Conservation (phyloP, 176 grass and related monocot species). For the Melocanna baccifera region DNA sequence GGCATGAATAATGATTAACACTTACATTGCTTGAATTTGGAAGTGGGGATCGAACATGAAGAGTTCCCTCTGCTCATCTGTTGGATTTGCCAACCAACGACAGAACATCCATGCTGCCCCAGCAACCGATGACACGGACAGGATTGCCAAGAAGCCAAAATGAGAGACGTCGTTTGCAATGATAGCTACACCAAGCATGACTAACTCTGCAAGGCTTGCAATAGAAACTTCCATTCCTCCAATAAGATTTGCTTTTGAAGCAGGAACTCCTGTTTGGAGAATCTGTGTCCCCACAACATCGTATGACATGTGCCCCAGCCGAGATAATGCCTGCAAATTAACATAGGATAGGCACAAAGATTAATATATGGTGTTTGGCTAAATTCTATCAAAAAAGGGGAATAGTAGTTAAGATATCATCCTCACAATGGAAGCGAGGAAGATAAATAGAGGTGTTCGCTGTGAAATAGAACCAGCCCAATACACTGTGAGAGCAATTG, state of each 20-base stretch:
- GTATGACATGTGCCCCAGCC: slow-evolving; percentile 95
- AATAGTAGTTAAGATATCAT: slow-evolving; percentile 16
- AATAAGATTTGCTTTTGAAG: slow-evolving; percentile 92
- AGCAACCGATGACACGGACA: slow-evolving; percentile 72
- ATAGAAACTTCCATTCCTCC: slow-evolving; percentile 91
- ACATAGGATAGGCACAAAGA: not conserved
- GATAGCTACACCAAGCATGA: slow-evolving; percentile 91
- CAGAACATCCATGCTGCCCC: slow-evolving; percentile 84
- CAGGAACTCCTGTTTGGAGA: slow-evolving; percentile 82
- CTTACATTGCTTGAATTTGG: slow-evolving; percentile 43
- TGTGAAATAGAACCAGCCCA: slow-evolving; percentile 75
- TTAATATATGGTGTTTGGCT: not conserved
- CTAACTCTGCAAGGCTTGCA: slow-evolving; percentile 86
- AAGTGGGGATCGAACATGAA: slow-evolving; percentile 71
- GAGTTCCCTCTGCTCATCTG: slow-evolving; percentile 76
- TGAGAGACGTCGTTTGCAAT: slow-evolving; percentile 84
- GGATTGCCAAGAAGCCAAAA: slow-evolving; percentile 87
- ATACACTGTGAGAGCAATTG: slow-evolving; percentile 68
- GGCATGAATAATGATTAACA: not conserved
- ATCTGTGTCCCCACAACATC: slow-evolving; percentile 96
- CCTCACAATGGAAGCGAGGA: slow-evolving; percentile 82
- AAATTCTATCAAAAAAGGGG: slow-evolving; percentile 7
- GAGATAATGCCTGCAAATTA: slow-evolving; percentile 68
- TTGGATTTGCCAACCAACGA: slow-evolving; percentile 80
- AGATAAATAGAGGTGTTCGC: slow-evolving; percentile 65